These are phyloP conservation scores for Kingdonia uniflora DNA, from an alignment of 164 flowering plant species.

Conservation along the genomic window DNA sequence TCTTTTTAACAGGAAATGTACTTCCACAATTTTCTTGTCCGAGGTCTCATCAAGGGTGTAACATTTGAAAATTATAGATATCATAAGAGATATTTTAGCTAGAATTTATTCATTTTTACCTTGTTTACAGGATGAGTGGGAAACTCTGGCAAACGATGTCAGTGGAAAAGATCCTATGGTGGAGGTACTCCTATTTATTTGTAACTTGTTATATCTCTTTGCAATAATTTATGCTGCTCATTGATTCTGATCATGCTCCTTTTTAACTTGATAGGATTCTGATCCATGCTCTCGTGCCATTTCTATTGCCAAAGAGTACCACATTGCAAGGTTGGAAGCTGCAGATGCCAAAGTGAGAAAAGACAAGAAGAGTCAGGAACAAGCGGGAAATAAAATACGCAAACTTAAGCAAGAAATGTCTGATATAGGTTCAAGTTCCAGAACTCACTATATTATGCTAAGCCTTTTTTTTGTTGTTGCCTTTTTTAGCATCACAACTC, in stretches of 20 bases:
- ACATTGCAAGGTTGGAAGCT: slow-evolving; percentile 61
- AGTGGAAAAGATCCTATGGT: slow-evolving; percentile 18
- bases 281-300: slow-evolving; percentile 42
- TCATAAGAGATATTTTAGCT: neutral
- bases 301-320: slow-evolving; percentile 61
- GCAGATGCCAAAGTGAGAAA: slow-evolving; percentile 57
- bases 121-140: slow-evolving; percentile 46
- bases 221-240: neutral
- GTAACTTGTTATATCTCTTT: neutral
- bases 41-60: neutral
- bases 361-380: slow-evolving; percentile 66
- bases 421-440: slow-evolving; percentile 42
- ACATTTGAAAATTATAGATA: neutral
- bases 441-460: slow-evolving; percentile 4
- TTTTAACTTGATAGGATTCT: slow-evolving; percentile 26
- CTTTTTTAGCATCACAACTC: no score
- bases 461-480: neutral
- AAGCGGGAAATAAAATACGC: slow-evolving; percentile 62
- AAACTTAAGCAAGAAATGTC: slow-evolving; percentile 80
- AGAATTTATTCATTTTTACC: neutral
- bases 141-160: slow-evolving; percentile 37
- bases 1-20: no score
- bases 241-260: slow-evolving; percentile 4
- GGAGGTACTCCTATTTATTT: slow-evolving; percentile 32
- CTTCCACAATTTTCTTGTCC: neutral